Evolutionary conservation across 345 rosid genomes (phyloP).

Genomic region (Mallotus nudiflorus): DNA sequence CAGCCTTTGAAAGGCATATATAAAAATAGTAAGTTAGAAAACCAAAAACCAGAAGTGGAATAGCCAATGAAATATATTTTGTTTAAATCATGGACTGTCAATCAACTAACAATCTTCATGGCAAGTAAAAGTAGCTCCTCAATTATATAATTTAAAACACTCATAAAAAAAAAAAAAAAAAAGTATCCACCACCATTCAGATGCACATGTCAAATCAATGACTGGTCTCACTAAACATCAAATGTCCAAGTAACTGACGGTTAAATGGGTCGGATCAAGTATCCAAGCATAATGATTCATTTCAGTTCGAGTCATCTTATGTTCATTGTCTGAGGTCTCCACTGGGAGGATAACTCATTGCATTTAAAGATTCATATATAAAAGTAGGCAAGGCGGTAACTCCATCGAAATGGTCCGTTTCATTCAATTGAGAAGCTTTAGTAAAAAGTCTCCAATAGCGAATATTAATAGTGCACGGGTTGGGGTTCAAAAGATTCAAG

Average conservation of each 20-base stretch:
- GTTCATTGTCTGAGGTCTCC: neutral
- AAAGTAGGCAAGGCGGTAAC: too few relatives aligned
- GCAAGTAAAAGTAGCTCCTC: neutral
- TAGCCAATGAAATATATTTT: neutral
- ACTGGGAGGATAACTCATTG: neutral
- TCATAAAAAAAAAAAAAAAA: slow-evolving; percentile 1
- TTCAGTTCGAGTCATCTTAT: slow-evolving; percentile 6
- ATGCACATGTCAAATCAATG: slow-evolving; percentile 4
- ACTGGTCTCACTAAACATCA: slow-evolving; percentile 2
- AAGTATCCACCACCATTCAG: neutral
- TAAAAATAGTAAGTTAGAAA: neutral
- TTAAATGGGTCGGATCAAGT: slow-evolving; percentile 6
- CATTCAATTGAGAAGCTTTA: neutral
- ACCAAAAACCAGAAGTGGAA: neutral
- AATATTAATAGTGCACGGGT: neutral
- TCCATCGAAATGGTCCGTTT: too few relatives aligned
- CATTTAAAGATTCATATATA: too few relatives aligned
- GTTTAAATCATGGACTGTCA: neutral
- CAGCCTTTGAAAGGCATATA: neutral
- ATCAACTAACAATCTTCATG: neutral
- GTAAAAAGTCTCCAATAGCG: slow-evolving; percentile 13
- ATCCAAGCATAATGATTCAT: slow-evolving; percentile 10
- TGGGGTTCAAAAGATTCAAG: neutral
- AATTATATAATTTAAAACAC: neutral
- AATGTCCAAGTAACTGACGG: neutral